Percentiles rank a stretch among this genome's conserved stretches.
phyloP scores from a whole-genome alignment of 805 yeast genomes.

The Yamadazyma scolyti region DNA sequence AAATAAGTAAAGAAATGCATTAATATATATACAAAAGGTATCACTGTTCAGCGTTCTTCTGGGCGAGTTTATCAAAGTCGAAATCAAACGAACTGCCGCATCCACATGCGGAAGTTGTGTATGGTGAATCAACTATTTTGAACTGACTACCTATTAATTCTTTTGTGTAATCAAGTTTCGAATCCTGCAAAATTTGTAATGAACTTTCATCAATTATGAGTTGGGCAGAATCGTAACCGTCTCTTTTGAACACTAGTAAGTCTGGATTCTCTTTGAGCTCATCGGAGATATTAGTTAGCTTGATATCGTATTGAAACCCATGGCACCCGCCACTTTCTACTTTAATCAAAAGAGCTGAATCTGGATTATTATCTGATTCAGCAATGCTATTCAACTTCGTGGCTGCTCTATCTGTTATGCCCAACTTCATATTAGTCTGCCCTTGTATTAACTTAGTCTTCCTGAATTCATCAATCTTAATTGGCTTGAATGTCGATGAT shows the following conservation, averaged over 20 bases:
- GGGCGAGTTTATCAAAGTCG: slow-evolving; percentile 41
- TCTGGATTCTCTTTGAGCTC: slow-evolving; percentile 33
- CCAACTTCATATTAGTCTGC: slow-evolving; percentile 35
- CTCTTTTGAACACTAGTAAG: slow-evolving; percentile 58
- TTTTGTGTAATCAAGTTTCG: slow-evolving; percentile 82
- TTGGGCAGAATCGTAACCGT: slow-evolving; percentile 48
- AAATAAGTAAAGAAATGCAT: no score
- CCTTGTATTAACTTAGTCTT: slow-evolving; percentile 34
- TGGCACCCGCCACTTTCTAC: slow-evolving; percentile 99
- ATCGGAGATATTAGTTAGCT: slow-evolving; percentile 45
- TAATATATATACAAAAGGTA: no score
- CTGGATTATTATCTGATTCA: slow-evolving; percentile 50
- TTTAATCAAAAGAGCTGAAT: slow-evolving; percentile 62
- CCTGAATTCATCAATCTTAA: slow-evolving; percentile 24
- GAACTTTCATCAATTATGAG: slow-evolving; percentile 79
- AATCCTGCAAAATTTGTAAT: slow-evolving; percentile 75
- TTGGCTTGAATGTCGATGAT: slow-evolving; percentile 24
- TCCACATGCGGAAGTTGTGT: slow-evolving; percentile 55
- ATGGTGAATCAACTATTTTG: slow-evolving; percentile 87
- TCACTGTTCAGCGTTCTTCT: slow-evolving; percentile 16
- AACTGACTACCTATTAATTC: slow-evolving; percentile 95
- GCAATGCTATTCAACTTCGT: slow-evolving; percentile 52
- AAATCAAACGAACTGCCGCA: slow-evolving; percentile 47
- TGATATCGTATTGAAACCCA: slow-evolving; percentile 87
- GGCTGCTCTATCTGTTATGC: slow-evolving; percentile 46